A percentile compares a stretch with the other conserved stretches of the same genome.
Evolutionary conservation across 163 green algal genomes (phyloP).

Genomic region (Botryococcus braunii): DNA sequence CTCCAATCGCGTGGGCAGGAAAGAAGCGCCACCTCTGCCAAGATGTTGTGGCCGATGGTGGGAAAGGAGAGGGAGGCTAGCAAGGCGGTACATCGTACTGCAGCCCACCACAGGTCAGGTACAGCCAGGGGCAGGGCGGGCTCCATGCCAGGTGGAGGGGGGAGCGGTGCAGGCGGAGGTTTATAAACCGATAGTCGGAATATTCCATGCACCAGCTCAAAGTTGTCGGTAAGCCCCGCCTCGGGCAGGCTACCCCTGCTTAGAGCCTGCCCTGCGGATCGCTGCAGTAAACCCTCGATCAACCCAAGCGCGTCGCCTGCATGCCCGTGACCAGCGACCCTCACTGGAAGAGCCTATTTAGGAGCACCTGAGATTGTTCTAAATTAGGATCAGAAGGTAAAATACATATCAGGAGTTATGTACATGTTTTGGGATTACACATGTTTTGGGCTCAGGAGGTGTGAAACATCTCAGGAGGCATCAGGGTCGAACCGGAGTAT

Average conservation of each 20-base stretch:
- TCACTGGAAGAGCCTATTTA: too few relatives aligned
- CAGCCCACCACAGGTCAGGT: background rate
- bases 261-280: background rate
- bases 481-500: too few relatives aligned
- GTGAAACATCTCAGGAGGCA: too few relatives aligned
- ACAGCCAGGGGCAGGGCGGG: background rate
- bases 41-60: too few relatives aligned
- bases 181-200: background rate
- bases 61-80: background rate
- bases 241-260: background rate
- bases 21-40: too few relatives aligned
- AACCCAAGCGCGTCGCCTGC: background rate
- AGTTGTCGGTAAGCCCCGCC: background rate
- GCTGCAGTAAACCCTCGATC: background rate
- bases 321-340: too few relatives aligned
- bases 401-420: too few relatives aligned
- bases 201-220: background rate
- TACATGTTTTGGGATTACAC: too few relatives aligned
- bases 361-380: too few relatives aligned
- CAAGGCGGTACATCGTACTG: background rate
- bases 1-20: too few relatives aligned
- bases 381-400: too few relatives aligned
- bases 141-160: background rate
- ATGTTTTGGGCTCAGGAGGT: too few relatives aligned
- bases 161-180: background rate